These are phyloP conservation scores for Medicago truncatula DNA, from an alignment of 306 rosid genomes.

Conservation along the genomic window MtrunA17r5.0-ANR NC_053042.1:1519501-1520000, in stretches of 20 bases:
- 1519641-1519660: slow-evolving; percentile 75
- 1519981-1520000: too few species aligned
- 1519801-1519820: too few species aligned
- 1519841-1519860: slow-evolving; percentile 89
- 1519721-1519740: slow-evolving; percentile 46
- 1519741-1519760: too few species aligned
- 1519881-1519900: slow-evolving; percentile 86
- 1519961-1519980: slow-evolving; percentile 74
- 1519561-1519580: slow-evolving; percentile 17
- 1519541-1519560: slow-evolving; percentile 38
- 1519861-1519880: slow-evolving; percentile 95
- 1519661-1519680: slow-evolving; percentile 94
- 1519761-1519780: slow-evolving; percentile 59
- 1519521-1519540: slow-evolving; percentile 41
- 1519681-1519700: slow-evolving; percentile 93
- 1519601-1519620: background rate
- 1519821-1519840: too few species aligned
- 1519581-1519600: slow-evolving; percentile 34
- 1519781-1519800: too few species aligned
- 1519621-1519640: too few species aligned
- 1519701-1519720: slow-evolving; percentile 75
- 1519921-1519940: slow-evolving; percentile 94
- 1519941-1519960: slow-evolving; percentile 96
- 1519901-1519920: slow-evolving; percentile 90
- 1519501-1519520: slow-evolving; percentile 22